Base-by-base conservation (phyloP, 495 filamentous ascomycete species). In the Neurospora terricola region DNA sequence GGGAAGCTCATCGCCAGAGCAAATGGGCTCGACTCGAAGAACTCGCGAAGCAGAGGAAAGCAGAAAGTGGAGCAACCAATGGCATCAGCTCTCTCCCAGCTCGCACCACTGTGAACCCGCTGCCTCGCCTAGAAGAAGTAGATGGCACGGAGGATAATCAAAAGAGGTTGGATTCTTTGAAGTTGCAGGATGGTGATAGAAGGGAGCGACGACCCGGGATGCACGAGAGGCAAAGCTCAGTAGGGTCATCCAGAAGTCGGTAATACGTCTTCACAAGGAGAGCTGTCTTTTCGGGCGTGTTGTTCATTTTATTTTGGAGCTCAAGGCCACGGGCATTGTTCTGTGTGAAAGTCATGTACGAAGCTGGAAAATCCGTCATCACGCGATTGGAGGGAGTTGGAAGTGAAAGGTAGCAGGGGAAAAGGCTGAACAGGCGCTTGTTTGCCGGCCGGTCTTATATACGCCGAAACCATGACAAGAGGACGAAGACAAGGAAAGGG, bases 1-100 rank as follows among this genome's bases (percentile, higher is more conserved):
- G 93, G 39, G 89, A 96, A 78, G 88, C 90, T 74, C 84, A 88
- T 48, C 90, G 96, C 72, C 87, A 94, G 77, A 88, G 87, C 69
- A 91, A 94, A 76, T 99, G 96, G 96, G 93, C 94, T 38, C 88
- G 90, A 75, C 86, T 99, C 34, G 85, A 90, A 68, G 91, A 96
- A 71, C 89, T 91, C 80, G 94, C 96, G 73, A 90, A 90, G 73
- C 85, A 89, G 71, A 82, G 81, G 73, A 87, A 85, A 74, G 70
- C 78, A 11, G 37, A 70, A 23, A 84, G 85, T 70, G 84, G 84
- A 11, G 34, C 69, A 14, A 70, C 69, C 27, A 72, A 62, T 37
- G 30, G 70, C 10, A 39, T 76, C 21, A 74, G 72, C 10, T 74
- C 75, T 69, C 59, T 73, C 48, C 45, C 79, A 42, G 62, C 71